Base-by-base conservation (phyloP, 768 basidiomycete genomes). In the Rhodosporidiobolus odoratus region DNA sequence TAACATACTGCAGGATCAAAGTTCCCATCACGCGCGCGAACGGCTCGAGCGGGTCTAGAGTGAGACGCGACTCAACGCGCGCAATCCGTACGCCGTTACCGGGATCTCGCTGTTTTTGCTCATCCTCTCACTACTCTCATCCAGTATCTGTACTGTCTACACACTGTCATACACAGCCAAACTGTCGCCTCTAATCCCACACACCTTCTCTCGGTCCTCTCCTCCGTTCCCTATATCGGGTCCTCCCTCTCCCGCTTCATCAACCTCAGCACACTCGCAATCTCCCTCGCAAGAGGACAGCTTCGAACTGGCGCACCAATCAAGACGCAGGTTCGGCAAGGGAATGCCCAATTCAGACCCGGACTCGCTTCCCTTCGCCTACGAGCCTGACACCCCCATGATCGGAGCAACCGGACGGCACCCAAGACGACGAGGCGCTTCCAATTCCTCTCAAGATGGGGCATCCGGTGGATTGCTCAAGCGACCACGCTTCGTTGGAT, bases 321-420 rank as follows among this genome's bases (percentile, higher is more conserved):
- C 27, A 13, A 27, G 52, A 9, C 30, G 38, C 8, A 17, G 35
- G 16, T 19, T 21, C 21, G 25, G 27, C 17, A 38, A 37, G 32
- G 30, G 17, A 45, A n/a, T n/a, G 34, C 12, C 30, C 43, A 16
- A 5, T n/a, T 15, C n/a, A 60, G 68, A 65, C 30, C 34, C 50
- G 25, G 50, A 69, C 47, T 27, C 56, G 25, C 62, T 73, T 19
- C 72, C 72, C 9, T 63, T 62, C 45, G 63, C 66, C 43, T 45
- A 59, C 48, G 72, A 68, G 13, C 62, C 65, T n/a, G 68, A 69
- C 41, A 58, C 65, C 56, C 65, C 68, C 23, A 66, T 63, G 52
- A 32, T 64, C 25, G 68, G 68, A 1, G 19, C 27, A 4, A 53
- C 48, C 0, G 61, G 57, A 9, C 60, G 62, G 6, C 57, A 64